Percentiles rank a stretch among this genome's conserved stretches.
Evolutionary conservation across 2,329 filamentous ascomycete genomes (phyloP).

Genomic region (Exserohilum rostratum): DNA sequence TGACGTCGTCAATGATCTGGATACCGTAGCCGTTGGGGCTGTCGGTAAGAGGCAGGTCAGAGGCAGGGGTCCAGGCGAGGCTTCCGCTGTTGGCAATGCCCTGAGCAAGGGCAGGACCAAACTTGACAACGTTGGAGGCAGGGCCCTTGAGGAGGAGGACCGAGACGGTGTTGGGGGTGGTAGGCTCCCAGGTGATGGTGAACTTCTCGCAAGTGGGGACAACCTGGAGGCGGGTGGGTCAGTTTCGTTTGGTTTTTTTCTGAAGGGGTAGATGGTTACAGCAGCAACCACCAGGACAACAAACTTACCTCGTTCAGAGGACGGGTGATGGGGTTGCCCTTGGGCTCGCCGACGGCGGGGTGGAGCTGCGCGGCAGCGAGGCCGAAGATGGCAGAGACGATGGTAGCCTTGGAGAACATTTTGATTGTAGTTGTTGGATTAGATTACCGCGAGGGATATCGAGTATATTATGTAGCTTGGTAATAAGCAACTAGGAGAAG

Average conservation of each 20-base stretch:
- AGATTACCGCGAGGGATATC: conserved; percentile 33
- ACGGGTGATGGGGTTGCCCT: conserved; percentile 61
- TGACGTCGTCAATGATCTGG: conserved; percentile 65
- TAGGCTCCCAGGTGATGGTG: conserved; percentile 64
- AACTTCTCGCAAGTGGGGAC: conserved; percentile 63
- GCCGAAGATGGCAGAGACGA: conserved; percentile 59
- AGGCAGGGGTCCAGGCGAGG: conserved; percentile 61
- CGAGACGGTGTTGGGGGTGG: conserved; percentile 58
- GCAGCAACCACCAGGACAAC: too few relatives aligned
- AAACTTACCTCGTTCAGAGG: conserved; percentile 55
- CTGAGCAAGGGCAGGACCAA: conserved; percentile 58
- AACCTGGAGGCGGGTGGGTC: conserved; percentile 31
- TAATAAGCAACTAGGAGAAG: conserved; percentile 16
- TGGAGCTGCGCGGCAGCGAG: conserved; percentile 52
- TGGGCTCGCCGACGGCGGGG: conserved; percentile 38
- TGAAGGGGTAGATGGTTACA: too few relatives aligned
- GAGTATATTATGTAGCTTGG: conserved; percentile 23
- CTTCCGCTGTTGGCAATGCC: conserved; percentile 61
- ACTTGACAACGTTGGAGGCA: conserved; percentile 58
- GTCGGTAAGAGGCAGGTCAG: conserved; percentile 50
- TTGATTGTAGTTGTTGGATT: conserved; percentile 30
- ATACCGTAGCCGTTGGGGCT: conserved; percentile 64
- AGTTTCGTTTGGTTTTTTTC: conserved; percentile 7
- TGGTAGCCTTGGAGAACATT: conserved; percentile 47
- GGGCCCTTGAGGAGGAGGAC: conserved; percentile 66